These are phyloP conservation scores for Juglanconis oblonga DNA, from an alignment of 2,329 filamentous ascomycete genomes.

Conservation along the genomic window DNA sequence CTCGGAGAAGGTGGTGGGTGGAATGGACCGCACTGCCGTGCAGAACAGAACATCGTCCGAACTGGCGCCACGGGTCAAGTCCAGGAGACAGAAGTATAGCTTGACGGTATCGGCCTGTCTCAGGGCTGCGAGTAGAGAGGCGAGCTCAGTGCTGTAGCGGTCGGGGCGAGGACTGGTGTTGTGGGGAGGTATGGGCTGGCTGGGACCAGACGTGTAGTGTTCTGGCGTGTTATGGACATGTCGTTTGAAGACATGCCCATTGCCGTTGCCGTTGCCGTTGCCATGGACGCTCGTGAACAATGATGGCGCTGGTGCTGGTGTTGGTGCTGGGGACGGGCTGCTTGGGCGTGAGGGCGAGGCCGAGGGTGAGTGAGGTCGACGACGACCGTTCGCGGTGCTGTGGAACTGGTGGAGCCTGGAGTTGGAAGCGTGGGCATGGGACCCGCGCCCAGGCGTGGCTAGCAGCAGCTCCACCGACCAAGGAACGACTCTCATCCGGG, in stretches of 20 bases:
- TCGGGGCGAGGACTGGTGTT: background rate
- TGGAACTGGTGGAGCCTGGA: background rate
- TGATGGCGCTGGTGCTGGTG: no score
- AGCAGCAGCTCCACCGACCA: conserved; percentile 12
- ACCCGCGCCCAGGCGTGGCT: background rate
- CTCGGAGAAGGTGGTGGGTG: conserved; percentile 58
- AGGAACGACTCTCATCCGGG: conserved; percentile 15
- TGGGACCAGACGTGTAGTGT: no score
- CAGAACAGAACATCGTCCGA: conserved; percentile 21
- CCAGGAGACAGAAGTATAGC: conserved; percentile 21
- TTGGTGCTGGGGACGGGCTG: background rate
- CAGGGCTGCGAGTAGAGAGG: conserved; percentile 10
- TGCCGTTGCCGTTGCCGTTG: background rate
- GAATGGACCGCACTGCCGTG: conserved; percentile 37
- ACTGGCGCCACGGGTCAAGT: conserved; percentile 12
- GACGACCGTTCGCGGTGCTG: background rate
- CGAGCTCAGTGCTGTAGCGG: conserved; percentile 1
- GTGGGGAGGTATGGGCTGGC: background rate
- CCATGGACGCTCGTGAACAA: background rate
- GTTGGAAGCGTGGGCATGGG: background rate
- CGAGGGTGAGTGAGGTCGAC: background rate
- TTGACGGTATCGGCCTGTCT: conserved; percentile 8
- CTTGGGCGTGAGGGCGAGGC: background rate
- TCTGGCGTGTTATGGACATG: background rate
- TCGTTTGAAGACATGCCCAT: background rate